Percentiles rank a stretch among this genome's conserved stretches.
Evolutionary conservation across 306 rosid genomes (phyloP).

Genomic region (Neltuma alba): DNA sequence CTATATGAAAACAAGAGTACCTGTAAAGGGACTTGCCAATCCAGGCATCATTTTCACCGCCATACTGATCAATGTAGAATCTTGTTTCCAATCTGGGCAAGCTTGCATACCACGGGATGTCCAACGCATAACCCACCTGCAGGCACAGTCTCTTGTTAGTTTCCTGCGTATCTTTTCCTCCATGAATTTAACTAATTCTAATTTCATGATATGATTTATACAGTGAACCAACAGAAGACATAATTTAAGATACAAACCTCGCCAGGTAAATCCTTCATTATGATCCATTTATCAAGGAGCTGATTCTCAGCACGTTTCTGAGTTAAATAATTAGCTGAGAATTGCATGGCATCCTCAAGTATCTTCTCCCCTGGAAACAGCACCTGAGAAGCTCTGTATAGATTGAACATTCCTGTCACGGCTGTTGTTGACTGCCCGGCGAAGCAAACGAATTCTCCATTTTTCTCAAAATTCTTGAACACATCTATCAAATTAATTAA

Average conservation of each 20-base stretch:
- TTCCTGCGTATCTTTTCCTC: neutral
- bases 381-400: slow-evolving; percentile 66
- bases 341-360: slow-evolving; percentile 59
- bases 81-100: slow-evolving; percentile 83
- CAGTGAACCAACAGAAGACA: neutral
- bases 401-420: slow-evolving; percentile 73
- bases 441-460: slow-evolving; percentile 63
- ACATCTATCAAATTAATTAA: slow-evolving; percentile 51
- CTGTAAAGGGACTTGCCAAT: slow-evolving; percentile 94
- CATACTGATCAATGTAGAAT: slow-evolving; percentile 74
- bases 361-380: slow-evolving; percentile 66
- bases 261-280: slow-evolving; percentile 74
- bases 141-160: neutral
- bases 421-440: slow-evolving; percentile 72
- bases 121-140: slow-evolving; percentile 73
- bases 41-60: slow-evolving; percentile 78
- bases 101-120: slow-evolving; percentile 83
- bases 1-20: slow-evolving; percentile 39
- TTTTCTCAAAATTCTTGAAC: slow-evolving; percentile 59
- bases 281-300: slow-evolving; percentile 83
- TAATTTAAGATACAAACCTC: slow-evolving; percentile 51
- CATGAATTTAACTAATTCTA: neutral
- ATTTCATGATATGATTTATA: neutral
- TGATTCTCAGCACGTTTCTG: slow-evolving; percentile 58
- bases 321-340: slow-evolving; percentile 55